Base-by-base conservation (phyloP, 305 asterid species). In the Fraxinus xanthoxyloides region DNA sequence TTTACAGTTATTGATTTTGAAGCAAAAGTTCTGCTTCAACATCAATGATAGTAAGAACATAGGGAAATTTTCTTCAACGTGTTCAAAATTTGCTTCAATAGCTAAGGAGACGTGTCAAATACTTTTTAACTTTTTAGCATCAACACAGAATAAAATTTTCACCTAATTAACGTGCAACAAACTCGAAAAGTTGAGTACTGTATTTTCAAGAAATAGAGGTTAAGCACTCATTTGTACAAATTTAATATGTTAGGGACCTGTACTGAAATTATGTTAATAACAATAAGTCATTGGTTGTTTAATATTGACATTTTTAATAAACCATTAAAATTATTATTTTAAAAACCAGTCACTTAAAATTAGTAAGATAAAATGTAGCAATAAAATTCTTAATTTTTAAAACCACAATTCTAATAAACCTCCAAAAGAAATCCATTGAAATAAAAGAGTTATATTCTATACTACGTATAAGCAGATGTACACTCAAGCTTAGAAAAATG, bases 401-500 rank as follows among this genome's bases (percentile, higher is more conserved):
- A 70, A 35, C 15, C 17, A 32, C 30, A 48, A 43, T 63, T 76
- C 59, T 28, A 35, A 75, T 30, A 77, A 46, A 72, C 2, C 36
- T 15, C 48, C 34, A 35, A 84, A 28, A 54, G 73, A 34, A 31
- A 51, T 34, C 72, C 9, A 38, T 30, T 32, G 23, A 32, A 51
- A 61, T 19, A 59, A 61, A 21, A 61, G 12, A 61, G 4, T 61
- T 61, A 5, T 24, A 24, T 63, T 63, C 5, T 1, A 3, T 35
- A 9, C 3, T 30, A 43, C 73, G 19, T 10, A 10, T n/a, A 77
- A 56, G 65, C 43, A 28, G 3, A 26, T 12, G 56, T 54, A 65
- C 32, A 7, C 75, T 73, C 82, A 13, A 67, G 83, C 77, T 81
- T 15, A 85, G 17, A 85, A 23, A 28, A 78, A 24, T 61, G 80